Conservation (phyloP, 495 filamentous ascomycete genomes). For the Neurospora pannonica region DNA sequence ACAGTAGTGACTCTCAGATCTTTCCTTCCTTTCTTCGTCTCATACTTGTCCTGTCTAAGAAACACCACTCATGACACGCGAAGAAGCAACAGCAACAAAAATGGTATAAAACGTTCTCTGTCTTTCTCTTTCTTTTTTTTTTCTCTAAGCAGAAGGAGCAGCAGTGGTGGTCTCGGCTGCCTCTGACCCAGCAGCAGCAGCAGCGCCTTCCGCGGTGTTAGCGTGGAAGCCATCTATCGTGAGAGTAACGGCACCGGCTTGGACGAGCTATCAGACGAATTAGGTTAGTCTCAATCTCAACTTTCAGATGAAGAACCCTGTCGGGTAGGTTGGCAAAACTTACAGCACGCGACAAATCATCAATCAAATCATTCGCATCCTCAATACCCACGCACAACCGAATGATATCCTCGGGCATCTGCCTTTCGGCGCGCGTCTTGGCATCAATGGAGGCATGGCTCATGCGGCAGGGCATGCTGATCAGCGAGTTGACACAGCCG, state of each 20-base stretch:
- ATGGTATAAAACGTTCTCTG: not conserved
- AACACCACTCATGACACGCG: not conserved
- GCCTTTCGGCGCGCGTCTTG: slow-evolving; percentile 79
- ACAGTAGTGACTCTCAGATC: not conserved
- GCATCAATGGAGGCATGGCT: slow-evolving; percentile 98
- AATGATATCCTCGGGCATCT: slow-evolving; percentile 94
- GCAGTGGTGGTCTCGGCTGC: not conserved
- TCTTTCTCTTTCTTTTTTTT: not conserved
- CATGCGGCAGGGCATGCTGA: slow-evolving; percentile 99
- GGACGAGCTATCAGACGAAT: slow-evolving; percentile 57
- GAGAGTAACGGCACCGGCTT: slow-evolving; percentile 85
- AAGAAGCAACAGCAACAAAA: not conserved
- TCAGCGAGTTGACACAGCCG: slow-evolving; percentile 95
- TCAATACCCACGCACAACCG: slow-evolving; percentile 94
- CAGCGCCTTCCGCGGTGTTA: slow-evolving; percentile 10
- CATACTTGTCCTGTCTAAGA: not conserved
- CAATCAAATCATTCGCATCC: slow-evolving; percentile 84
- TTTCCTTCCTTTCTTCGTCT: not conserved
- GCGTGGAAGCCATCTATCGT: slow-evolving; percentile 71
- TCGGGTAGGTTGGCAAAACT: slow-evolving; percentile 31
- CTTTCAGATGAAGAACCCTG: not conserved
- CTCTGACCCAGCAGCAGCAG: not conserved
- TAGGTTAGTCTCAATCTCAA: slow-evolving; percentile 4
- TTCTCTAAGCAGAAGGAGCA: not conserved
- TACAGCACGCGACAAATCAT: slow-evolving; percentile 84